phyloP scores from a whole-genome alignment of 345 rosid species.

The Brassica carinata region DNA sequence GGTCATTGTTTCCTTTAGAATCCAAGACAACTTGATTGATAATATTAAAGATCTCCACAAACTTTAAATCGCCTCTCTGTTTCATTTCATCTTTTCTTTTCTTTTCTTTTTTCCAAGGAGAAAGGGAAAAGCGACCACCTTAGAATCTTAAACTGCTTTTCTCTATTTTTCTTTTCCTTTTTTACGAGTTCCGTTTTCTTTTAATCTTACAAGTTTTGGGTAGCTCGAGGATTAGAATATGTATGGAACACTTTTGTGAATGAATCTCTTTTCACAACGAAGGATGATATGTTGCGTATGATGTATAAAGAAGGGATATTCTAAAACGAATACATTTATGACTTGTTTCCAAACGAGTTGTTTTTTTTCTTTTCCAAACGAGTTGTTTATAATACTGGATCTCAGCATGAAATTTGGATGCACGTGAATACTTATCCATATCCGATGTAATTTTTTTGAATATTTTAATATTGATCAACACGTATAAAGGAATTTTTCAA shows the following conservation, averaged over 20 bases:
- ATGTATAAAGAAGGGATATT: not conserved
- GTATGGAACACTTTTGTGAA: conserved; percentile 26
- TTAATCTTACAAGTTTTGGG: conserved; percentile 1
- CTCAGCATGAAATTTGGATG: not conserved
- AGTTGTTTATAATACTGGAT: not conserved
- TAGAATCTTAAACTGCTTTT: conserved; percentile 33
- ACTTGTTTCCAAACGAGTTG: not conserved
- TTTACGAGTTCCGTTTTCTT: conserved; percentile 16
- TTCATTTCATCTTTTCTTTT: conserved; percentile 26
- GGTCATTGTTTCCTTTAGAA: conserved; percentile 33
- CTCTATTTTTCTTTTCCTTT: conserved; percentile 18
- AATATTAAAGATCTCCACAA: conserved; percentile 30
- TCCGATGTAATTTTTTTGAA: too few relatives aligned
- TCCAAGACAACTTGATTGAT: conserved; percentile 37
- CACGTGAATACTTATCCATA: not conserved
- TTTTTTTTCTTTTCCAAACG: not conserved
- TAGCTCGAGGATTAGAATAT: conserved; percentile 18
- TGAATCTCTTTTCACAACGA: conserved; percentile 15
- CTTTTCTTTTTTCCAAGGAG: conserved; percentile 25
- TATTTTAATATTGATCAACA: too few relatives aligned
- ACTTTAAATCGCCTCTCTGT: conserved; percentile 33
- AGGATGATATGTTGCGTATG: not conserved
- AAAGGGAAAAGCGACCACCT: conserved; percentile 37
- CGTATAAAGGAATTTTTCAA: too few relatives aligned
- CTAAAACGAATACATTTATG: not conserved